phyloP scores from a whole-genome alignment of 148 eudicot species.

The Rhododendron mucronatum region DNA sequence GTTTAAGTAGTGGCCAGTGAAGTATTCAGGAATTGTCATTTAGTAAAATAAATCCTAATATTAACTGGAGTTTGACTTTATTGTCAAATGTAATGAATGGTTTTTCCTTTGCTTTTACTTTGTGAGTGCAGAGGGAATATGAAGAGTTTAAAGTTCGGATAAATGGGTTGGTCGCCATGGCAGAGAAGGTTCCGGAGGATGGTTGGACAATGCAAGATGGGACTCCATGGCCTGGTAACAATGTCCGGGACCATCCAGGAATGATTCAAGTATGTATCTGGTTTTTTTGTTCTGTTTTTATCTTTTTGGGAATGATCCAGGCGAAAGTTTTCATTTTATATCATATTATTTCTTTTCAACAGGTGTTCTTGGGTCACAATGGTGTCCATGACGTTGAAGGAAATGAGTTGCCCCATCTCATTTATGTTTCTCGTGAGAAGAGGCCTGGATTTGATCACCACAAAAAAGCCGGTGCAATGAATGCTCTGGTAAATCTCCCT shows the following conservation, averaged over 20 bases:
- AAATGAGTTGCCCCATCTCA: conserved; percentile 71
- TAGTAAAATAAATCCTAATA: not conserved
- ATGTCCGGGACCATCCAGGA: conserved; percentile 93
- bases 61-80: not conserved
- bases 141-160: conserved; percentile 86
- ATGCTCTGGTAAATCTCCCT: conserved; percentile 59
- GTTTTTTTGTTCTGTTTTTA: not conserved
- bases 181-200: conserved; percentile 94
- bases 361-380: conserved; percentile 83
- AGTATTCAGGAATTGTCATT: not conserved
- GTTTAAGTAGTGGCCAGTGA: not conserved
- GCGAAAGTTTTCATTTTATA: not conserved
- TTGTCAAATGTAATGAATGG: not conserved
- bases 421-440: conserved; percentile 95
- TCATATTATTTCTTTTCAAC: conserved; percentile 4
- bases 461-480: conserved; percentile 96
- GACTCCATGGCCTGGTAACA: conserved; percentile 95
- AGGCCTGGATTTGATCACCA: conserved; percentile 96
- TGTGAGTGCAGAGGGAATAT: conserved; percentile 70
- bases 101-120: not conserved
- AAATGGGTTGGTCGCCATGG: conserved; percentile 72
- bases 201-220: conserved; percentile 99
- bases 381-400: conserved; percentile 72
- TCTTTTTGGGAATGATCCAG: not conserved
- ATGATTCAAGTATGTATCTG: conserved; percentile 72